Conservation (phyloP, 176 grass and related monocot genomes). For the Triticum aestivum region IWGSC_CS_RefSeq_v2.1 NC_057808.1:490228817-490229316, state of each 20-base stretch:
- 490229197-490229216: too few relatives aligned
- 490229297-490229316: too few relatives aligned
- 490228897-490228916: not conserved
- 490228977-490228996: not conserved
- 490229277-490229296: too few relatives aligned
- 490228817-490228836: not conserved
- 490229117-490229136: not conserved
- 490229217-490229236: too few relatives aligned
- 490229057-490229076: not conserved
- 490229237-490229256: too few relatives aligned
- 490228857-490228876: not conserved
- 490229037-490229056: not conserved
- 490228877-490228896: not conserved
- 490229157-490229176: not conserved
- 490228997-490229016: not conserved
- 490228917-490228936: not conserved
- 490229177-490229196: not conserved
- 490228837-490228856: not conserved
- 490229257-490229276: too few relatives aligned
- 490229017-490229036: not conserved
- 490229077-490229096: constrained; percentile 1
- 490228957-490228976: not conserved
- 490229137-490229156: not conserved
- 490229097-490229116: not conserved
- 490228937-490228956: not conserved